These are phyloP conservation scores for Amaranthus tricolor DNA, from an alignment of 179 eudicot species.

Conservation along the genomic window DNA sequence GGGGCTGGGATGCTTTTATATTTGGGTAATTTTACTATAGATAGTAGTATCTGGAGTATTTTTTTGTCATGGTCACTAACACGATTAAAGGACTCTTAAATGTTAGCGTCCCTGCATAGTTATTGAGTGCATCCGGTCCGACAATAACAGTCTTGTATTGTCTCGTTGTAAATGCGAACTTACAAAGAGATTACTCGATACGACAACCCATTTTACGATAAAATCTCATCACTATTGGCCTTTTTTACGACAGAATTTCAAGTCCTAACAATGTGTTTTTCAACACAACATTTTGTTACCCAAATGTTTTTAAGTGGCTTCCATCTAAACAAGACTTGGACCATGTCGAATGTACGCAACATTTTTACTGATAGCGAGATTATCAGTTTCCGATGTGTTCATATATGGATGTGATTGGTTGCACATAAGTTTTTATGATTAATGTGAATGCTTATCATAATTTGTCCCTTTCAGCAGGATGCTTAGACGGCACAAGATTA, in stretches of 20 bases:
- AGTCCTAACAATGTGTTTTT: no score
- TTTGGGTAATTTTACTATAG: background rate
- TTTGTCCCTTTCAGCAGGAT: conserved; percentile 5
- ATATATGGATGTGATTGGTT: background rate
- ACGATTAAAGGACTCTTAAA: background rate
- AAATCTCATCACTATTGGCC: no score
- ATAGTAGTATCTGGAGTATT: background rate
- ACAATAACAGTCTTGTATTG: background rate
- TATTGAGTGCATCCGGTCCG: no score
- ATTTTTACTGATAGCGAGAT: no score
- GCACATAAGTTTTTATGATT: background rate
- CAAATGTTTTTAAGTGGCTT: no score
- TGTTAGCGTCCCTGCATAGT: no score
- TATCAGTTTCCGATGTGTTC: no score
- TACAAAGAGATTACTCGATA: background rate
- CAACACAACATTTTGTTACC: no score
- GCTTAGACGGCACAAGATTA: conserved; percentile 1
- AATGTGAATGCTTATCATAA: background rate
- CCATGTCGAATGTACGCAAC: no score
- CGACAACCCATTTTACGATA: no score
- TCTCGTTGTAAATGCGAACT: background rate
- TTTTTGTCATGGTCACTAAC: background rate
- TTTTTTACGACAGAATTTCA: no score
- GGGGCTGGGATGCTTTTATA: conserved; percentile 19
- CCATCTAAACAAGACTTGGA: background rate